Evolutionary conservation across 306 rosid species (phyloP), one percentile per base, ranked within the genome.

Genomic region (Cucumis cinereus): DNA sequence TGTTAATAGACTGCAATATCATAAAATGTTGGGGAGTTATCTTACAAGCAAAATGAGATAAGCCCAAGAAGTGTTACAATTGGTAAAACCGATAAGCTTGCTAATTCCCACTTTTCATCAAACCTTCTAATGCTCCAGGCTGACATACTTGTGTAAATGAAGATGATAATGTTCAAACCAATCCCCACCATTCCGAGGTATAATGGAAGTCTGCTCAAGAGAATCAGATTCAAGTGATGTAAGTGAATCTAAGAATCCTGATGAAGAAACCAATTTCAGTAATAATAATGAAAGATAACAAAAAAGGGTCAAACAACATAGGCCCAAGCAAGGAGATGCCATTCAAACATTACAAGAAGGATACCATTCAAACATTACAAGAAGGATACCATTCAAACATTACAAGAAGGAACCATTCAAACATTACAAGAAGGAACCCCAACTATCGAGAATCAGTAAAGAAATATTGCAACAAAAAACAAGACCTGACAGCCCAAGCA

Each of bases 21-120:
- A 15, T 36, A 35, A 77, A 57, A 64, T n/a, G 47, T 72, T 72
- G 52, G 52, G 36, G 71, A 75, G 67, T 79, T 56, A 43, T 74
- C 97, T 88, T 89, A 95, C 99, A 90, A 83, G 93, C 90, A 90
- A 87, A 92, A 95, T 36, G 99, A 95, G 85, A 86, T 70, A 73
- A 91, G 86, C 72, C 96, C 96, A 81, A 86, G 87, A 61, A 87
- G 88, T 9, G 92, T 88, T 41, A 85, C 96, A 23, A 90, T 85
- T 15, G 99, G 99, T 83, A 95, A 83, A 81, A 86, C 92, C 30
- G 93, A 72, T 78, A 86, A 80, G 81, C 97, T 92, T 3, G 88
- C 84, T 68, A 92, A 43, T 75, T 96, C 97, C 96, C 93, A 95
- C 77, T 90, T 90, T 79, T 92, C 99, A 55, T 90, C 97, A 76